A percentile compares a stretch with the other conserved stretches of the same genome.
Evolutionary conservation across 495 filamentous ascomycete species (phyloP).

Genomic region (Trichoderma virens): DNA sequence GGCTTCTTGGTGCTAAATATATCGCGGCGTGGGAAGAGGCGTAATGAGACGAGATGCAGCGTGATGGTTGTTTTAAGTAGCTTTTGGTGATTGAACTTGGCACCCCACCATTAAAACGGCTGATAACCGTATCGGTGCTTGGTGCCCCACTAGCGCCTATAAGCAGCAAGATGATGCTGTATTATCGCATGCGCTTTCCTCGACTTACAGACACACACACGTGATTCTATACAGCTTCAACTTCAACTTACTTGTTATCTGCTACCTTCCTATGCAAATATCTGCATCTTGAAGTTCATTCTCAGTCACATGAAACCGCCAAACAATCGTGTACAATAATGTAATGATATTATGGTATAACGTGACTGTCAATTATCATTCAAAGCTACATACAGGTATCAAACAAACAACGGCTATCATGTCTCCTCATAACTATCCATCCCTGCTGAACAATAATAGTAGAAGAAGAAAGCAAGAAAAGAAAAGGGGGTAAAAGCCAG

Average conservation of each 20-base stretch:
- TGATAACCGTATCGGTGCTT: neutral
- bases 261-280: neutral
- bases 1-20: too few relatives aligned
- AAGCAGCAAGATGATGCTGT: neutral
- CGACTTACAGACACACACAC: too few relatives aligned
- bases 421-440: constrained; percentile 1
- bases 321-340: too few relatives aligned
- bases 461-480: neutral
- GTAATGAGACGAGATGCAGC: neutral
- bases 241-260: too few relatives aligned
- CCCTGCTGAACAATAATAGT: neutral
- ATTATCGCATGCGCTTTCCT: too few relatives aligned
- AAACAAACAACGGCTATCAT: constrained; percentile 8
- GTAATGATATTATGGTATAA: neutral
- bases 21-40: neutral
- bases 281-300: too few relatives aligned
- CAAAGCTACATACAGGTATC: constrained; percentile 7
- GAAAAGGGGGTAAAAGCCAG: neutral
- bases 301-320: too few relatives aligned
- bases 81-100: neutral
- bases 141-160: neutral
- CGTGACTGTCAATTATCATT: neutral
- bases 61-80: neutral
- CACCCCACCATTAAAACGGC: neutral
- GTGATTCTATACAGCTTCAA: too few relatives aligned